Evolutionary conservation across 495 filamentous ascomycete genomes (phyloP).

Genomic region (Aspergillus kassunensis): DNA sequence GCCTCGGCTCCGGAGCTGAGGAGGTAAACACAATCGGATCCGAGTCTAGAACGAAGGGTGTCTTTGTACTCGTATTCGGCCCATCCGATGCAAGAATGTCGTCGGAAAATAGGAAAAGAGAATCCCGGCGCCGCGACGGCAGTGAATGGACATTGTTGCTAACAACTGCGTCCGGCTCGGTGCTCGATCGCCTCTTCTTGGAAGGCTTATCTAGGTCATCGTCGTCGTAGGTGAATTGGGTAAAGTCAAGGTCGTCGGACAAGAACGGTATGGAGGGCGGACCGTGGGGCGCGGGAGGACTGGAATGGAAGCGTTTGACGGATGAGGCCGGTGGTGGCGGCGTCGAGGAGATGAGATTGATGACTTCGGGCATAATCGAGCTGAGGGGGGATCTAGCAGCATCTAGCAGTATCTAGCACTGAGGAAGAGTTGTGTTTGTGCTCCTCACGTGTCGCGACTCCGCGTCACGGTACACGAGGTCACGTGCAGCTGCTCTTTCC

Average conservation of each 20-base stretch:
- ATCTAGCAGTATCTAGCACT: too few species aligned
- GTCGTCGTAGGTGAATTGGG: slow-evolving; percentile 33
- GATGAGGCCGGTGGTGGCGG: slow-evolving; percentile 24
- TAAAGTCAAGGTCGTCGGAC: slow-evolving; percentile 49
- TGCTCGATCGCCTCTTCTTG: slow-evolving; percentile 42
- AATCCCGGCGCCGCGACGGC: slow-evolving; percentile 5
- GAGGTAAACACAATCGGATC: slow-evolving; percentile 56
- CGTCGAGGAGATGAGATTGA: slow-evolving; percentile 41
- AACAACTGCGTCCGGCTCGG: slow-evolving; percentile 10
- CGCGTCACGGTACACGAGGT: too few species aligned
- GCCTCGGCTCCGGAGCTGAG: slow-evolving; percentile 30
- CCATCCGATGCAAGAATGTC: slow-evolving; percentile 25
- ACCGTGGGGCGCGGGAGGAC: slow-evolving; percentile 7
- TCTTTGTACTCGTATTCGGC: slow-evolving; percentile 7
- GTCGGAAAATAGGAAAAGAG: slow-evolving; percentile 35
- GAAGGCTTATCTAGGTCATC: slow-evolving; percentile 29
- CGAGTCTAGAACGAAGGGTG: slow-evolving; percentile 24
- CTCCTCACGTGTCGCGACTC: slow-evolving; percentile 18
- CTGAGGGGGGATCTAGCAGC: too few species aligned
- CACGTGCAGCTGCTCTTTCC: too few species aligned
- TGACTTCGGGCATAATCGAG: slow-evolving; percentile 39
- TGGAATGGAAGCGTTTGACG: slow-evolving; percentile 14
- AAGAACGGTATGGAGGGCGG: slow-evolving; percentile 25
- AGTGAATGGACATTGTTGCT: slow-evolving; percentile 1
- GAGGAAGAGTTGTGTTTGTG: too few species aligned